Evolutionary conservation across 768 basidiomycete genomes (phyloP), one percentile per base, ranked within the genome.

Genomic region (Pleurotus djamor): DNA sequence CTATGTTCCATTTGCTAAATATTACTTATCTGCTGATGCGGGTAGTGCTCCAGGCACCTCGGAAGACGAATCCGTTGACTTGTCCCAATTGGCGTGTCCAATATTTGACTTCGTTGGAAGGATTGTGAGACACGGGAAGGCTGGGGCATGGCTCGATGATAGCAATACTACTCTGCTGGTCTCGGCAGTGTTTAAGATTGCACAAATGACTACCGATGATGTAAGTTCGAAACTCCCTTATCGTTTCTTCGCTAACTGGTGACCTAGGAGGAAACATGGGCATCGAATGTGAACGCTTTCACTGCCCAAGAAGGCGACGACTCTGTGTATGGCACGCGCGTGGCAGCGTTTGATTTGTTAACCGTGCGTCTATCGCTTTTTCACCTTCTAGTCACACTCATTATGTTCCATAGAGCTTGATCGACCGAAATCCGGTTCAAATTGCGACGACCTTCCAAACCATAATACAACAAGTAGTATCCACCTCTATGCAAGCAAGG

Each of bases 291-390:
- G 3, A 98, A 98, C 64, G 85, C 89, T 3, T 98, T 98, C 67
- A 87, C 98, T 34, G 89, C 90, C 28, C 94, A 98, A 68, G 96
- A 98, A 67, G 94, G 97, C 57, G 96, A 98, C 61, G 94, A 96
- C 61, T 87, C 87, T 1, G 69, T 80, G 1, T 96, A 94, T 68
- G 92, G 91, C 57, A 81, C 94, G 36, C 83, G 97, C 37, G 83
- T 92, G 2, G 90, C 92, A 4, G 88, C 88, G 3, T 88, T 94
- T 65, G 96, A 98, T 67, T 73, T 98, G 37, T 73, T 96, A 52
- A 80, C 81, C 35, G 96, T 97, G 70, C 52, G 69, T 65, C 12
- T 17, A 12, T 1, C 5, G 41, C 21, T 34, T 61, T 28, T 60
- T 35, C 14, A 17, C 43, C 10, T 57, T 32, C 16, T 12, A 36